Percentiles rank a stretch among this genome's conserved stretches.
These are phyloP conservation scores for Strigomonas galati DNA, from an alignment of 208 protist species.

Conservation along the genomic window DNA sequence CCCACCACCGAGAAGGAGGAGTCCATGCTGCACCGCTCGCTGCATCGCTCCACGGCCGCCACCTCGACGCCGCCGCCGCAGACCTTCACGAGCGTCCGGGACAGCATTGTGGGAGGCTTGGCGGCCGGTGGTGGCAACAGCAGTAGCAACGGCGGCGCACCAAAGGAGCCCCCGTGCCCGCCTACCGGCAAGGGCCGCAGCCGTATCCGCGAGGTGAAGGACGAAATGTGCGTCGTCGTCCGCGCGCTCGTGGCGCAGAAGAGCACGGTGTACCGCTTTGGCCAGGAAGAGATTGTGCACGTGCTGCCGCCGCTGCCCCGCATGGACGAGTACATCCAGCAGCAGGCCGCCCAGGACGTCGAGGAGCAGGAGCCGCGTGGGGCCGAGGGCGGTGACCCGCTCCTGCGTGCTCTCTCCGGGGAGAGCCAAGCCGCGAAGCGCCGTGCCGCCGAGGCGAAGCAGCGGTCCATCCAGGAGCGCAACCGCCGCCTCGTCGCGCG, in stretches of 20 bases:
- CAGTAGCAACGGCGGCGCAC: conserved; percentile 1
- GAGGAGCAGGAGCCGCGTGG: conserved; percentile 15
- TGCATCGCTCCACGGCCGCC: too few species aligned
- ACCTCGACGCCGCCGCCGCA: too few species aligned
- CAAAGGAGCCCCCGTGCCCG: conserved; percentile 16
- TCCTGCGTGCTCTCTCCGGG: conserved; percentile 25
- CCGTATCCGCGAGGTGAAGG: conserved; percentile 25
- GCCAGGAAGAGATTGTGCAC: conserved; percentile 67
- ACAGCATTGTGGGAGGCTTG: neutral
- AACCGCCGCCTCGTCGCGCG: conserved; percentile 20
- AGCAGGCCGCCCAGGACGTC: conserved; percentile 16
- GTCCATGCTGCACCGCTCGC: too few species aligned
- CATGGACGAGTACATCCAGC: conserved; percentile 15
- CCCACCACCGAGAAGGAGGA: too few species aligned
- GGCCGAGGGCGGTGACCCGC: conserved; percentile 14
- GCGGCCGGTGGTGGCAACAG: neutral
- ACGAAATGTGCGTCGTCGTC: conserved; percentile 66
- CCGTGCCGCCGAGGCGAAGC: conserved; percentile 14
- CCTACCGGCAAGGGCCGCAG: conserved; percentile 18
- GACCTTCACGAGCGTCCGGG: neutral
- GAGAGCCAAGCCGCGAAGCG: neutral
- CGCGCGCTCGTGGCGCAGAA: conserved; percentile 76
- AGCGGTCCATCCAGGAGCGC: conserved; percentile 15
- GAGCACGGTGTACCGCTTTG: conserved; percentile 65
- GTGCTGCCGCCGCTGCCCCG: conserved; percentile 62